Evolutionary conservation across 768 basidiomycete genomes (phyloP), one percentile per base, ranked within the genome.

Genomic region (Galerina sulciceps): DNA sequence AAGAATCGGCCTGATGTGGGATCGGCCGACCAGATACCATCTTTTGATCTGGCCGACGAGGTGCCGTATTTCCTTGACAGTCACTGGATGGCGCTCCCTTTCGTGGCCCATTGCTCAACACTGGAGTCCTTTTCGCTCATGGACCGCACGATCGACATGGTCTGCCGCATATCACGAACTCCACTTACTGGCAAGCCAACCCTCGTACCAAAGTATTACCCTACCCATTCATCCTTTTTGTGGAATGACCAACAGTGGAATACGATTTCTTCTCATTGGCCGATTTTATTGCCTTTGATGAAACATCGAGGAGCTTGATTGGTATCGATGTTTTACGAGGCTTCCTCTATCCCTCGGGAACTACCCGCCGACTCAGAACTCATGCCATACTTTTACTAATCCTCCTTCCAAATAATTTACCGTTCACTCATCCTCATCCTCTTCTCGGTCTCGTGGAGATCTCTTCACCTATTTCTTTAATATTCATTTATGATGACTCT

Each of bases 21-120:
- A 17, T 35, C 37, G 11, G 22, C 35, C 22, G 42, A 42, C 18
- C 10, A 17, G 26, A 17, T 17, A 10, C 13, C 43, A 40, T 15
- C 31, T 4, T 11, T 41, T 10, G 54, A 37, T 35, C 37, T 37
- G 40, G 18, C 41, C 18, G 64, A 65, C 42, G 67, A 67, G n/a
- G 44, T 60, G 4, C 60, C 61, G 2, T 69, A 69, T 31, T 67
- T 67, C 51, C 63, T 67, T 15, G 68, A 69, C 50, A 66, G 58
- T 34, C 68, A 69, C 40, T 67, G 61, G 64, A 61, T 65, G 59
- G 66, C 64, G 22, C 46, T 69, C 11, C 68, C 68, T 31, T 69
- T 69, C 48, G 63, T 57, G 38, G 66, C 66, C 15, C 57, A 67
- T 37, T 67, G 68, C 34, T 58, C 62, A 1, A 64, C 66, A 1